Conservation (phyloP, 305 asterid species). For the Fraxinus angustifolia region DNA sequence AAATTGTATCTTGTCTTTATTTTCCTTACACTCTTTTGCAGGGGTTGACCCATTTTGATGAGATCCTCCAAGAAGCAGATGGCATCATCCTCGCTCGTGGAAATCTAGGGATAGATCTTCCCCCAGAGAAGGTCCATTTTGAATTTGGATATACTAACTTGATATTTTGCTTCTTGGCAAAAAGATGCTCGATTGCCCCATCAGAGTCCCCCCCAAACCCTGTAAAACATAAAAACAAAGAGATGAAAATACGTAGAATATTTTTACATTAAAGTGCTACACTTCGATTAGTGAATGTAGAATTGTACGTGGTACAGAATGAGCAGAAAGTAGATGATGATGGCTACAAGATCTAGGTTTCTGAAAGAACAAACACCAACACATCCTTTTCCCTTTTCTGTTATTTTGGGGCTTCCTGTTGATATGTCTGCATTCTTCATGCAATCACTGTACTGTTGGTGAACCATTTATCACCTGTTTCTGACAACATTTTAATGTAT, state of each 20-base stretch:
- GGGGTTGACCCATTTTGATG: constrained; percentile 79
- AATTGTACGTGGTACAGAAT: not conserved
- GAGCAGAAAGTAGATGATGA: not conserved
- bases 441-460: not conserved
- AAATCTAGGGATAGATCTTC: constrained; percentile 88
- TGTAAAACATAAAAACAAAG: not conserved
- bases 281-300: not conserved
- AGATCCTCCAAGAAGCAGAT: constrained; percentile 78
- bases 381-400: not conserved
- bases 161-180: not conserved
- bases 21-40: constrained; percentile 25
- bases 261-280: not conserved
- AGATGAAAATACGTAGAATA: not conserved
- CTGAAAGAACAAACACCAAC: not conserved
- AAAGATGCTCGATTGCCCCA: not conserved
- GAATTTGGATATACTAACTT: constrained; percentile 4
- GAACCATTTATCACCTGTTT: not conserved
- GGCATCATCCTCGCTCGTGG: constrained; percentile 90
- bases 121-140: constrained; percentile 72
- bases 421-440: not conserved
- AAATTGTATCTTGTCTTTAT: not conserved
- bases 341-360: not conserved
- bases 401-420: not conserved
- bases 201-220: not conserved
- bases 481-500: constrained; percentile 1